Evolutionary conservation across 495 filamentous ascomycete genomes (phyloP), one percentile per base, ranked within the genome.

Genomic region (Lepraria neglecta): DNA sequence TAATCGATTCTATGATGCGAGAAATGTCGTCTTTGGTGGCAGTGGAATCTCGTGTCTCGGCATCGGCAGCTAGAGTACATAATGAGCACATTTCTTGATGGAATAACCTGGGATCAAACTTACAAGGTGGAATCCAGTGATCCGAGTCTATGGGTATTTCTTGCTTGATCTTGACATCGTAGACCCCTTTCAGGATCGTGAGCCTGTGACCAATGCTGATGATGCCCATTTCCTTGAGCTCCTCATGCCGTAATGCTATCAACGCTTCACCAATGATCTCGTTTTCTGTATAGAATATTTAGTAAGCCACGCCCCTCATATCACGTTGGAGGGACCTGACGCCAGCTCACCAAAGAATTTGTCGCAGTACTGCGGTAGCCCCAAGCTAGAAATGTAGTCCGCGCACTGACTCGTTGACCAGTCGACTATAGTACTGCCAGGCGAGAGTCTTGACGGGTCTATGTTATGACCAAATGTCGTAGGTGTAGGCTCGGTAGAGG

Each of bases 91-190:
- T 60, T 45, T 57, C 56, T 62, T 28, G 28, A 48, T 24, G n/a
- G 33, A 24, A 43, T 15, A 28, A 1, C 4, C 27, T 45, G 38
- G 24, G 35, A 28, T 28, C 55, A 28, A 27, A 80, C 89, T 64
- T 85, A 97, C 92, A 92, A 33, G 92, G 80, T 43, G 94, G 95
- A 54, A 97, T 85, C 73, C 96, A 98, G 69, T 97, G 88, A 65
- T 95, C 94, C 28, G 86, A 82, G 64, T 97, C 94, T 62, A 96
- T 85, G 3, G 89, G 87, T 60, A 98, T 83, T 67, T 91, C 88
- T 69, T 97, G 90, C 63, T 88, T 89, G 67, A 92, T 84, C 76
- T 98, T 98, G 65, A 91, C 83, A 69, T 97, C 91, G 73, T 96
- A 98, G 42, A 97, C 90, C 64, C 82, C 88, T 75, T 96, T 97